These are phyloP conservation scores for Hypseocharis bilobata DNA, from an alignment of 441 rosid genomes.

Conservation along the genomic window DNA sequence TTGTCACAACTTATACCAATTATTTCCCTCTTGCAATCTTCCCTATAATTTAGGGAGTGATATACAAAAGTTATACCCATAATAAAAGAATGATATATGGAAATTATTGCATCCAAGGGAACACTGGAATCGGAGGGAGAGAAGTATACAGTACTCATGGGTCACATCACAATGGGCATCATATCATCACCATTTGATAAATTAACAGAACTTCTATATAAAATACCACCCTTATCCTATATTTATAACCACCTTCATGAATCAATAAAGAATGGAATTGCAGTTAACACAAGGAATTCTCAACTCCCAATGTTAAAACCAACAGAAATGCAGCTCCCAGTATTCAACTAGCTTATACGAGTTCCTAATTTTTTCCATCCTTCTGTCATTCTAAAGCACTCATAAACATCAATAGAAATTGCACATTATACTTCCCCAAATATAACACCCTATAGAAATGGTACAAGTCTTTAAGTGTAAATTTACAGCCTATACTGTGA, in stretches of 20 bases:
- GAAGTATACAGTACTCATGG: neutral
- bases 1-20: neutral
- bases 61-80: neutral
- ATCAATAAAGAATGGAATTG: neutral
- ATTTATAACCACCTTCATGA: neutral
- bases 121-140: neutral
- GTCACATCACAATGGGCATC: neutral
- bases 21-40: neutral
- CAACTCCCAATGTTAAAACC: neutral
- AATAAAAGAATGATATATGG: neutral
- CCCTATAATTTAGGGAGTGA: neutral
- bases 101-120: neutral
- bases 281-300: neutral
- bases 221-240: neutral
- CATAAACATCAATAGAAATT: neutral
- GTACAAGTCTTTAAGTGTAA: conserved; percentile 7
- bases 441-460: neutral
- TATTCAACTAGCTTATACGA: neutral
- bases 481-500: neutral
- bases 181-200: neutral
- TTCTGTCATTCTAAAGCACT: neutral
- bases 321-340: conserved; percentile 1
- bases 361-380: neutral
- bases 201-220: neutral
- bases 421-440: neutral